Evolutionary conservation across 345 rosid species (phyloP), one percentile per base, ranked within the genome.

Genomic region (Camelina hispida): DNA sequence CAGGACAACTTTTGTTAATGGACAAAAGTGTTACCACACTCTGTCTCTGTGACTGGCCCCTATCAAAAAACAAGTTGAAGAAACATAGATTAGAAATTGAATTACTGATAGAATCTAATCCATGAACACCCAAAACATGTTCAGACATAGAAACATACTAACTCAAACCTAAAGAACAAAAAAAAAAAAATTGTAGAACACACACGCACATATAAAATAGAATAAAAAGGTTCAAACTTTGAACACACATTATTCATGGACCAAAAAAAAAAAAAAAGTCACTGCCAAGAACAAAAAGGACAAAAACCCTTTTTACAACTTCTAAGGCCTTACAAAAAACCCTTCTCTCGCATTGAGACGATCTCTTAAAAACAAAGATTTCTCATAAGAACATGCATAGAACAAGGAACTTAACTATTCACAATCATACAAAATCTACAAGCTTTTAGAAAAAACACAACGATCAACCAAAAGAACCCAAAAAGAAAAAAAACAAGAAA

Each of bases 381-480:
- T 34, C 43, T 13, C 4, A 17, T 54, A 35, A 64, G 62, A 77
- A 50, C 80, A 77, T 77, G 80, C 80, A 77, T 48, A 17, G 51
- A 22, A 46, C 15, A 57, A 65, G 30, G 12, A 56, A 17, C 25
- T 14, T 5, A 0, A 56, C 30, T 18, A 20, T 32, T 8, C 63
- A 68, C 44, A 68, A 61, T 25, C 43, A 50, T 56, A 11, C 4
- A 62, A 53, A 43, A 14, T 6, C 14, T 10, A 42, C 28, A 51
- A 59, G 12, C 16, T 60, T 30, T 11, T 43, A 10, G 4, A 10
- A 10, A 3, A 42, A 42, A 62, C 10, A 53, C 9, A 30, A 70
- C 7, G 35, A 70, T 56, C 40, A 40, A 71, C 25, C 53, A 46
- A 46, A 34, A 13, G 30, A 9, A 40, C 7, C 4, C 30, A 28